Conservation (phyloP, 768 basidiomycete genomes). For the Pisolithus marmoratus region DNA sequence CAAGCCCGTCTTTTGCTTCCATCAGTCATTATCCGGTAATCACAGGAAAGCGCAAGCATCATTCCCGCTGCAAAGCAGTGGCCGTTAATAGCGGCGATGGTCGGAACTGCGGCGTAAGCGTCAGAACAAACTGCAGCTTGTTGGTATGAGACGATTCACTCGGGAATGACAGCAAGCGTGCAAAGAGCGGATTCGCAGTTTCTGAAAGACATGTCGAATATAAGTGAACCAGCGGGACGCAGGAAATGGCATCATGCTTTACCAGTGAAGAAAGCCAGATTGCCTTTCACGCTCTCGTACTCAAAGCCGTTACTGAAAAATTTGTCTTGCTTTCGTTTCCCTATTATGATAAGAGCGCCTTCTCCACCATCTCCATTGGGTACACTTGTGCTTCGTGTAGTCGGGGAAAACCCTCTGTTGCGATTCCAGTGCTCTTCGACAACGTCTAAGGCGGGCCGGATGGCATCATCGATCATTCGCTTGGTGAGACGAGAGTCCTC, state of each 20-base stretch:
- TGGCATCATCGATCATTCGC: conserved; percentile 48
- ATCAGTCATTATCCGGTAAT: conserved; percentile 86
- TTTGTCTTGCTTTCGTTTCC: conserved; percentile 71
- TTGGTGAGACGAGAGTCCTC: conserved; percentile 65
- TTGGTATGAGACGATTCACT: conserved; percentile 38
- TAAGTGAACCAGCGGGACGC: neutral
- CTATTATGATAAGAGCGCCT: conserved; percentile 74
- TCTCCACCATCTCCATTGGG: conserved; percentile 32
- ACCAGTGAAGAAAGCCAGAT: conserved; percentile 68
- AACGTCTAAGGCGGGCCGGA: conserved; percentile 65
- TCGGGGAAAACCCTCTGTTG: conserved; percentile 39
- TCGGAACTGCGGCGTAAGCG: conserved; percentile 51
- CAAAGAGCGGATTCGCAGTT: conserved; percentile 68
- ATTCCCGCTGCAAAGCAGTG: conserved; percentile 85
- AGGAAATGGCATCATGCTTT: conserved; percentile 10
- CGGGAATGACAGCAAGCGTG: conserved; percentile 68
- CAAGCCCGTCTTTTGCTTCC: conserved; percentile 74
- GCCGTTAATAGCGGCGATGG: conserved; percentile 74
- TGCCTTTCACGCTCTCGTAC: conserved; percentile 42
- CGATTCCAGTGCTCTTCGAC: conserved; percentile 71
- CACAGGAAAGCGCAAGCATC: conserved; percentile 74
- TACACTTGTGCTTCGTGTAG: conserved; percentile 40
- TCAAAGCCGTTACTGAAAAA: conserved; percentile 87
- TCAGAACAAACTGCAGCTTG: neutral
- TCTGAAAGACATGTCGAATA: conserved; percentile 33